These are phyloP conservation scores for Colletotrichum sp. DNA, from an alignment of 2,329 filamentous ascomycete species.

Conservation along the genomic window DNA sequence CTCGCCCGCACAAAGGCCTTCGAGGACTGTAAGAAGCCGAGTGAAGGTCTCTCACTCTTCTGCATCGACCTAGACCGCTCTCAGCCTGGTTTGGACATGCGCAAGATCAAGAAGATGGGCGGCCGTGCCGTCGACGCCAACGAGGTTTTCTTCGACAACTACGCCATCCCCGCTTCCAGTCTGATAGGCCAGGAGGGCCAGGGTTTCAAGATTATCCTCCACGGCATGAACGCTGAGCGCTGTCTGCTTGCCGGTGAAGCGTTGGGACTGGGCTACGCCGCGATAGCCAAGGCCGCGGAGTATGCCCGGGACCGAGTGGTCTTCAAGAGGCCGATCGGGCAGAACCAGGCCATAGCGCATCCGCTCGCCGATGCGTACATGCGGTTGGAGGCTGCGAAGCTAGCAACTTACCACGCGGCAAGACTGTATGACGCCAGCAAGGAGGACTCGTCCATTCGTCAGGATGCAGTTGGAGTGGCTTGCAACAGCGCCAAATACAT, in stretches of 20 bases:
- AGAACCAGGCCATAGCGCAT: slow-evolving; percentile 70
- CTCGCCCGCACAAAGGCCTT: slow-evolving; percentile 76
- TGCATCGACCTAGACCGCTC: slow-evolving; percentile 75
- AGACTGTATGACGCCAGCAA: slow-evolving; percentile 62
- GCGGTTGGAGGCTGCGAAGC: slow-evolving; percentile 67
- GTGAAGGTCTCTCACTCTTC: slow-evolving; percentile 80
- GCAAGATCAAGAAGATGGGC: slow-evolving; percentile 84
- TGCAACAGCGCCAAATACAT: slow-evolving; percentile 76
- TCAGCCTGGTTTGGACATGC: slow-evolving; percentile 66
- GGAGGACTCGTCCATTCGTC: slow-evolving; percentile 54
- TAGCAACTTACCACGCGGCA: slow-evolving; percentile 70
- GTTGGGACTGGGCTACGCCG: slow-evolving; percentile 79
- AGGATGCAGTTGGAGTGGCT: slow-evolving; percentile 65
- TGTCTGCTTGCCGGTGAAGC: slow-evolving; percentile 81
- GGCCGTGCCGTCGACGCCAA: slow-evolving; percentile 83
- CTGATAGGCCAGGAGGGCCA: slow-evolving; percentile 76
- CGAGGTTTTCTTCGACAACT: slow-evolving; percentile 87
- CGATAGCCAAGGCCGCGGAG: slow-evolving; percentile 62
- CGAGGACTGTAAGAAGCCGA: slow-evolving; percentile 70
- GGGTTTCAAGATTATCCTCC: slow-evolving; percentile 80
- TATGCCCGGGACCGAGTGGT: slow-evolving; percentile 73
- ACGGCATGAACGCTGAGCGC: slow-evolving; percentile 81
- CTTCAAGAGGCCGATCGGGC: slow-evolving; percentile 68
- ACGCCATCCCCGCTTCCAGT: slow-evolving; percentile 65
- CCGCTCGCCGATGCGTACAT: slow-evolving; percentile 71